Evolutionary conservation across 768 basidiomycete species (phyloP).

Genomic region (Lactarius sp.): DNA sequence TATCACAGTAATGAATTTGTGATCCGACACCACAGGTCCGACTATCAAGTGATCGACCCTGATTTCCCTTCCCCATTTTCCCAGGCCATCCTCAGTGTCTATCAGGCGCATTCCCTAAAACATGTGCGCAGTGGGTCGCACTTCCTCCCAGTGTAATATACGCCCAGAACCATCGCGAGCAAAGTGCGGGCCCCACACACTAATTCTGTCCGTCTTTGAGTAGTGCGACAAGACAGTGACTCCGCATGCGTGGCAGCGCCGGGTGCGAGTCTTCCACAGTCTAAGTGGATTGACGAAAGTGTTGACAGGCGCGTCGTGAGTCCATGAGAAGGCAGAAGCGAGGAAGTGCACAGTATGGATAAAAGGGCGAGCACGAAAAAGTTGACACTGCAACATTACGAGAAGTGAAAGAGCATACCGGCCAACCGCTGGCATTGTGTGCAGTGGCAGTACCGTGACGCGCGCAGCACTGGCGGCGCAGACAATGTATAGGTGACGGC

Average conservation of each 20-base stretch:
- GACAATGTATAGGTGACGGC: conserved; percentile 43
- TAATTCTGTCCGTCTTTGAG: conserved; percentile 43
- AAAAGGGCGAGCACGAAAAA: conserved; percentile 39
- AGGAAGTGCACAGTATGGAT: conserved; percentile 58
- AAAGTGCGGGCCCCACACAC: conserved; percentile 55
- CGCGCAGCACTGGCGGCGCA: conserved; percentile 48
- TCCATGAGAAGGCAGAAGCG: conserved; percentile 50
- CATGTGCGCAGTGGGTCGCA: conserved; percentile 60
- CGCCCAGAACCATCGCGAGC: conserved; percentile 48
- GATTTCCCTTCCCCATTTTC: conserved; percentile 57
- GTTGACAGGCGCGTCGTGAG: conserved; percentile 44
- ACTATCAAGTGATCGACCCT: conserved; percentile 30
- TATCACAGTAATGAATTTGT: too few relatives aligned
- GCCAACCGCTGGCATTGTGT: conserved; percentile 59
- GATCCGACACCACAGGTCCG: not conserved
- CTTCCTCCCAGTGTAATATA: conserved; percentile 47
- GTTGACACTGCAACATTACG: conserved; percentile 6
- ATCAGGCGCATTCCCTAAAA: conserved; percentile 62
- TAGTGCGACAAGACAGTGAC: conserved; percentile 50
- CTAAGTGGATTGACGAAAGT: conserved; percentile 45
- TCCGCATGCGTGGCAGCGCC: conserved; percentile 58
- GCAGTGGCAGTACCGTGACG: conserved; percentile 56
- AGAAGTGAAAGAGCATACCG: conserved; percentile 34
- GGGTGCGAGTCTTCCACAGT: conserved; percentile 55
- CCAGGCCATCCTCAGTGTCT: conserved; percentile 50